These are phyloP conservation scores for Syzygium aromaticum DNA, from an alignment of 345 rosid genomes.

Conservation along the genomic window DNA sequence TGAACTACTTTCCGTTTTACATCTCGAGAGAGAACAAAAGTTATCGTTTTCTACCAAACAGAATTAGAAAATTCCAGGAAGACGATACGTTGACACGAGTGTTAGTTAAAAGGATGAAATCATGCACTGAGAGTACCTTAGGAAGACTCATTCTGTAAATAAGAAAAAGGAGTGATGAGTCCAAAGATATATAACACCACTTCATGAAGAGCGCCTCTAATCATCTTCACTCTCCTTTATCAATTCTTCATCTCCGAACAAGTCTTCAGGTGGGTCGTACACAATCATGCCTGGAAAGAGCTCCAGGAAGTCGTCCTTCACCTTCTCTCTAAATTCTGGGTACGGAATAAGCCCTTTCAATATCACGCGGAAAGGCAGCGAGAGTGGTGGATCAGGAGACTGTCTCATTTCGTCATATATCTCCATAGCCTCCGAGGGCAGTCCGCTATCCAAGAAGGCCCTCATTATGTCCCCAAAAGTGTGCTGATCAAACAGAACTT, in stretches of 20 bases:
- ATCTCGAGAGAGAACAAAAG: not conserved
- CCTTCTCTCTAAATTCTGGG: conserved; percentile 74
- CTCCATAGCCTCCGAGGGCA: conserved; percentile 66
- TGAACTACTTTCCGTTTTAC: not conserved
- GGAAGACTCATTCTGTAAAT: not conserved
- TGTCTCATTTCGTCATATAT: conserved; percentile 81
- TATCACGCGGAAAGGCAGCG: conserved; percentile 85
- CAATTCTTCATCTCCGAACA: conserved; percentile 46
- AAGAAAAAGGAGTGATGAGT: not conserved
- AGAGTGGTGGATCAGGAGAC: conserved; percentile 80
- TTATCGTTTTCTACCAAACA: not conserved
- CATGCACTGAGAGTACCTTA: not conserved
- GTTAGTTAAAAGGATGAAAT: not conserved
- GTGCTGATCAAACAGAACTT: conserved; percentile 84
- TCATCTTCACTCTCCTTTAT: conserved; percentile 38
- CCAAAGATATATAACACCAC: not conserved
- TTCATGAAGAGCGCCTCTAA: conserved; percentile 2
- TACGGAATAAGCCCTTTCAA: conserved; percentile 78
- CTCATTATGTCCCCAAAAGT: conserved; percentile 79
- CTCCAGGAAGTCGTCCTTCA: conserved; percentile 81
- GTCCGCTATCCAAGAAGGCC: conserved; percentile 55
- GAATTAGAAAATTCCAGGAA: not conserved
- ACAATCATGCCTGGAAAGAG: conserved; percentile 85
- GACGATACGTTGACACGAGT: not conserved
- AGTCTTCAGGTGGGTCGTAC: conserved; percentile 80